Evolutionary conservation across 169 alveolate species (phyloP), one percentile per base, ranked within the genome.

Genomic region (Eimeria sp.): DNA sequence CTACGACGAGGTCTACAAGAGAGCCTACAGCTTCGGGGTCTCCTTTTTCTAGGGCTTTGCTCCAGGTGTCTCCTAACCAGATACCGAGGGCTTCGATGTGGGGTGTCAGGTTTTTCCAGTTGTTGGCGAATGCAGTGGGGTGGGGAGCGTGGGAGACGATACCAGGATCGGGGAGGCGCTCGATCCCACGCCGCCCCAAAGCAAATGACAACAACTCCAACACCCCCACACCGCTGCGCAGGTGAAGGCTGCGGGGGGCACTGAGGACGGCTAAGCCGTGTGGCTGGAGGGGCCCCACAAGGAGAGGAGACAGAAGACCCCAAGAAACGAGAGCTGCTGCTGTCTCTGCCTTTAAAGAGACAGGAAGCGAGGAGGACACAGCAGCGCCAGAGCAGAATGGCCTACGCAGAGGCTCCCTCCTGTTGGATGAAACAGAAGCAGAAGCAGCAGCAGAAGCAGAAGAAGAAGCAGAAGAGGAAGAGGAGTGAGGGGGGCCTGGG

Each of bases 211-310:
- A 73, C 72, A 82, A 40, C 47, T 45, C 90, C 40, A 54, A 45
- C n/a, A 82, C 47, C 47, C 90, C 90, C 51, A 82, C 72, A 27
- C 90, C 90, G 49, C 90, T 82, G 11, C 90, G 90, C 40, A 82
- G 73, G 11, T 82, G 90, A 10, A 47, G 49, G n/a, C 90, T 82
- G 49, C 70, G 90, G 45, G 90, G 90, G 27, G 13, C 49, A 25
- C 30, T 49, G 1, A 82, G 25, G 7, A 82, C 49, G 13, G 70
- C 67, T 49, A 82, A 40, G 30, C 90, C 90, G n/a, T 82, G 49
- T 13, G 72, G 54, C 13, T 30, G 40, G 25, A 43, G 61, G 10
- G 63, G 65, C 18, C 25, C 27, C 57, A 47, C 18, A 10, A 25
- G 73, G n/a, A 34, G 30, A 34, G 67, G 57, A 25, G 67, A 49